Evolutionary conservation across 257 asterid genomes (phyloP), one percentile per base, ranked within the genome.

Genomic region (Galeopsis tetrahit): DNA sequence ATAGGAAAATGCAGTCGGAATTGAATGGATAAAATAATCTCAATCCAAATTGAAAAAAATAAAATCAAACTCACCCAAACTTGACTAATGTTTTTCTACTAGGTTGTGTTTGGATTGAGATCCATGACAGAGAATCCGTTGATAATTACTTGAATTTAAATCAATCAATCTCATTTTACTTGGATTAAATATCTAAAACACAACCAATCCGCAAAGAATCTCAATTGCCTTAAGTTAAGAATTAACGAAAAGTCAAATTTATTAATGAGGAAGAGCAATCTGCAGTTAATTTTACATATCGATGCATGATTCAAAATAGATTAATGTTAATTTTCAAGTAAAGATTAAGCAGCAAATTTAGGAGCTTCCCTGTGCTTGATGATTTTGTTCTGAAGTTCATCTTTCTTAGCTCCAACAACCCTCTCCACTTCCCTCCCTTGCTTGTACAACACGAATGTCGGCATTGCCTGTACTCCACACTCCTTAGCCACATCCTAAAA

Each of bases 351-450:
- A 79, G 98, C 98, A 82, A 86, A 93, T 86, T 86, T 93, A 59
- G 98, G 98, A 65, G 64, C 88, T 81, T 86, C 97, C 87, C 90
- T 86, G 87, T 85, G 88, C 70, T 83, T 81, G 72, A 48, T 70
- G 75, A 93, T 89, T 78, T 87, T 90, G 42, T 76, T 70, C 85
- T 89, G 91, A 17, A 93, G 89, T 81, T 93, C 98, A 74, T 87
- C 96, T 74, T 86, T 89, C 75, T 79, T 80, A 13, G 89, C 90
- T 72, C 98, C 97, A 28, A 89, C 69, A 55, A 93, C 89, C 77
- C 92, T 82, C 33, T 81, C 97, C 44, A 90, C 87, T 72, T 83
- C 96, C 78, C 85, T 90, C 33, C 97, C 98, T 82, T 87, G 96
- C 87, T 91, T 93, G 35, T 90, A 69, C 82, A 93, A 69, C 82